Percentiles rank a stretch among this genome's conserved stretches.
Conservation (phyloP, 441 rosid species). For the Cnidoscolus chayamansa region DNA sequence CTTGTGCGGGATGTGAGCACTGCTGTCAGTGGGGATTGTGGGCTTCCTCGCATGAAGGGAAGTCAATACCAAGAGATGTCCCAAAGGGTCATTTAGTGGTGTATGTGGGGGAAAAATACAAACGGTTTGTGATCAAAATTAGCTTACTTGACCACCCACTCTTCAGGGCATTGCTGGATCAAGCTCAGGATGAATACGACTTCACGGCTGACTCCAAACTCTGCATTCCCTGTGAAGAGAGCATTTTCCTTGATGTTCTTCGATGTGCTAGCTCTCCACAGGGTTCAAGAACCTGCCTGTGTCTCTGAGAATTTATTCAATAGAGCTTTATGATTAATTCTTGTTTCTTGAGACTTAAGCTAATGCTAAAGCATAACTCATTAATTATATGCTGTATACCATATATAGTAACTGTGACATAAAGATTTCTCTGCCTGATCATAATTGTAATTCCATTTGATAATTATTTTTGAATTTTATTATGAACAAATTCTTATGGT, state of each 20-base stretch:
- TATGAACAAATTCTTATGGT: too few relatives aligned
- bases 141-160: constrained; percentile 69
- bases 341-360: constrained; percentile 32
- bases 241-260: constrained; percentile 61
- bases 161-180: constrained; percentile 76
- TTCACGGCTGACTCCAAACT: constrained; percentile 63
- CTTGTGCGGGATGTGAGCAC: constrained; percentile 46
- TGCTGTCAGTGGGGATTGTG: constrained; percentile 50
- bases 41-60: constrained; percentile 42
- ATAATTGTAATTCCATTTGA: constrained; percentile 10
- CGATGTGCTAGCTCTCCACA: constrained; percentile 53
- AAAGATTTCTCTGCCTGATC: constrained; percentile 12
- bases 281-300: constrained; percentile 31
- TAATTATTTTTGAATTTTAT: not conserved
- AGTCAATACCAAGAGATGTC: constrained; percentile 69
- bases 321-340: constrained; percentile 18
- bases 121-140: constrained; percentile 67
- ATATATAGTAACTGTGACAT: constrained; percentile 36
- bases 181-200: constrained; percentile 67
- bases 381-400: constrained; percentile 21
- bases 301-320: constrained; percentile 24
- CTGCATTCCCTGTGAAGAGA: constrained; percentile 80
- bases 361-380: constrained; percentile 32
- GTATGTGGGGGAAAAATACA: constrained; percentile 70
- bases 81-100: constrained; percentile 89